Conservation (phyloP, 306 rosid species). For the Acacia crassicarpa region DNA sequence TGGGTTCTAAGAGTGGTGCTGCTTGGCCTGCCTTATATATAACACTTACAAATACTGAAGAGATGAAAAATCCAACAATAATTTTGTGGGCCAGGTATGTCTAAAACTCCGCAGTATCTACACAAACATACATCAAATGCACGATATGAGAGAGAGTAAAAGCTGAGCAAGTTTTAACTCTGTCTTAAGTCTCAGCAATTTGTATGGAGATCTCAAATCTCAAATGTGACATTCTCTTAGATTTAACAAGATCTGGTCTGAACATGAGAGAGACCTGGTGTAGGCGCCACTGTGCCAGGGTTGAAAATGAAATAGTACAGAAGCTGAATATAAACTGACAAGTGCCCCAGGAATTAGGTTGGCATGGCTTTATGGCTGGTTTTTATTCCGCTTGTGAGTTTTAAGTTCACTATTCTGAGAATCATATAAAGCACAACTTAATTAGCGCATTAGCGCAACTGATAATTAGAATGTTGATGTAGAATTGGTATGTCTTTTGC, state of each 20-base stretch:
- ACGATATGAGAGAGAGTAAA: background rate
- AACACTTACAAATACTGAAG: background rate
- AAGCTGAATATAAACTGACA: conserved; percentile 6
- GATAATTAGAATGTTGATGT: background rate
- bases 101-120: background rate
- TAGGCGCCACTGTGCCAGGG: background rate
- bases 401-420: conserved; percentile 1
- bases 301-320: background rate
- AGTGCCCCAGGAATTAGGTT: background rate
- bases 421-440: background rate
- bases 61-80: background rate
- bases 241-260: background rate
- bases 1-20: background rate
- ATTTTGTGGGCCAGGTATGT: background rate
- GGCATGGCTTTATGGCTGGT: background rate
- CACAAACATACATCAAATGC: background rate
- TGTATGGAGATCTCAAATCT: background rate
- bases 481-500: background rate
- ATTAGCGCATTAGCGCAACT: background rate
- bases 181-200: background rate
- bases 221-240: background rate
- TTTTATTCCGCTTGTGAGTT: background rate
- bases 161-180: background rate
- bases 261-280: background rate
- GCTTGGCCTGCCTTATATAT: background rate